Conservation (phyloP, 2,329 filamentous ascomycete genomes). For the Fusarium tanahbumbuense region DNA sequence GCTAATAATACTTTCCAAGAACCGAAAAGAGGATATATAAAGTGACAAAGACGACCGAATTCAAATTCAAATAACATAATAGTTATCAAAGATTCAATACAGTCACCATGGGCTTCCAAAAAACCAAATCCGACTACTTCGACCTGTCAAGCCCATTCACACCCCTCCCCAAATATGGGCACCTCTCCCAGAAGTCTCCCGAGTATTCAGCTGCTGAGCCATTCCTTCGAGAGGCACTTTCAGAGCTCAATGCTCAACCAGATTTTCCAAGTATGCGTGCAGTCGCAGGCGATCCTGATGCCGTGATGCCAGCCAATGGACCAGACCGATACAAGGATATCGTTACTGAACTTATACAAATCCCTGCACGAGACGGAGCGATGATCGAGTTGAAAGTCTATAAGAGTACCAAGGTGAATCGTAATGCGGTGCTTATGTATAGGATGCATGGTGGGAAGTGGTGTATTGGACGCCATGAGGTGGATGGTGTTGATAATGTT, state of each 20-base stretch:
- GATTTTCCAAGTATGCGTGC: constrained; percentile 16
- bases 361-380: constrained; percentile 33
- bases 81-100: not conserved
- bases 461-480: constrained; percentile 41
- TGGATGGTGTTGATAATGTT: constrained; percentile 41
- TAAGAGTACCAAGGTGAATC: constrained; percentile 10
- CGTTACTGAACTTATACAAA: constrained; percentile 22
- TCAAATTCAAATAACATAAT: fast-evolving
- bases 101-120: constrained; percentile 26
- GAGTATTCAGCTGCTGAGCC: constrained; percentile 14
- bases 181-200: constrained; percentile 24
- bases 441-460: constrained; percentile 43
- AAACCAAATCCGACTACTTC: constrained; percentile 23
- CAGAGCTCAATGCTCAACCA: not conserved
- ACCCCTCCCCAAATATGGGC: constrained; percentile 34
- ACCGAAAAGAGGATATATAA: not conserved
- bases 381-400: constrained; percentile 40
- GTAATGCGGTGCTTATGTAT: constrained; percentile 38
- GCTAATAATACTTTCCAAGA: not conserved
- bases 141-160: constrained; percentile 18
- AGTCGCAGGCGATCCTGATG: constrained; percentile 22
- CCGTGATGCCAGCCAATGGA: constrained; percentile 30
- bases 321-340: constrained; percentile 33
- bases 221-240: not conserved
- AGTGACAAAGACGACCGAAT: fast-evolving